Conservation (phyloP, 2,329 filamentous ascomycete genomes). For the Elsinoe ampelina region DNA sequence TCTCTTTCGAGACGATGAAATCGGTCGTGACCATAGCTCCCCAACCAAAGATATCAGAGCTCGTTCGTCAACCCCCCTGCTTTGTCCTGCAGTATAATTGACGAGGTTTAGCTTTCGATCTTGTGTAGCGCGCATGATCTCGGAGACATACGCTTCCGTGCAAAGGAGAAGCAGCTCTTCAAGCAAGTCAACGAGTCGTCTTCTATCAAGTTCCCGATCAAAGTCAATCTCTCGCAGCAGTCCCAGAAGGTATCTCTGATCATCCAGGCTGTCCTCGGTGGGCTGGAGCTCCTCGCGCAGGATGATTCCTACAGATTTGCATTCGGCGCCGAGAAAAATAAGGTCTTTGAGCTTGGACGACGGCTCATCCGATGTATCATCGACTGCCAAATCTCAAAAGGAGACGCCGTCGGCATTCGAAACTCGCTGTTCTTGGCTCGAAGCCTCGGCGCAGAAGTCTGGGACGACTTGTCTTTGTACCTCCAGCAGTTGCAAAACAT, state of each 20-base stretch:
- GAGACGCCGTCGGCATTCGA: conserved; percentile 58
- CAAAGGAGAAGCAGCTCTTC: conserved; percentile 59
- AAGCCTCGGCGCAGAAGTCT: conserved; percentile 63
- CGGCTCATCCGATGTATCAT: conserved; percentile 66
- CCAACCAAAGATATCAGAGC: conserved; percentile 53
- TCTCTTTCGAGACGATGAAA: conserved; percentile 73
- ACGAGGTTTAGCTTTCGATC: conserved; percentile 47
- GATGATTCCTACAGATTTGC: conserved; percentile 49
- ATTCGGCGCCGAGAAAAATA: conserved; percentile 49
- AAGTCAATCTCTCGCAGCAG: conserved; percentile 53
- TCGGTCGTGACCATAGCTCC: conserved; percentile 53
- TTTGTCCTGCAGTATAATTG: background rate
- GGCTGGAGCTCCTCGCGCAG: conserved; percentile 51
- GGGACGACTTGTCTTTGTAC: conserved; percentile 75
- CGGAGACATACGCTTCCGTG: conserved; percentile 59
- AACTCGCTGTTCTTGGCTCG: conserved; percentile 69
- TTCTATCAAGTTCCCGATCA: conserved; percentile 62
- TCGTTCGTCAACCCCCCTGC: conserved; percentile 44
- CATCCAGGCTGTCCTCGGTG: conserved; percentile 65
- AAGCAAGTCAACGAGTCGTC: conserved; percentile 62
- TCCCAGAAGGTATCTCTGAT: conserved; percentile 70
- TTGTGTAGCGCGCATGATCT: conserved; percentile 65
- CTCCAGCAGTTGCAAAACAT: conserved; percentile 75
- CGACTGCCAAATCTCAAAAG: conserved; percentile 55
- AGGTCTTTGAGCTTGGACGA: conserved; percentile 60